Evolutionary conservation across 192 early-diverging fungal genomes (phyloP).

Genomic region (Mortierella claussenii): DNA sequence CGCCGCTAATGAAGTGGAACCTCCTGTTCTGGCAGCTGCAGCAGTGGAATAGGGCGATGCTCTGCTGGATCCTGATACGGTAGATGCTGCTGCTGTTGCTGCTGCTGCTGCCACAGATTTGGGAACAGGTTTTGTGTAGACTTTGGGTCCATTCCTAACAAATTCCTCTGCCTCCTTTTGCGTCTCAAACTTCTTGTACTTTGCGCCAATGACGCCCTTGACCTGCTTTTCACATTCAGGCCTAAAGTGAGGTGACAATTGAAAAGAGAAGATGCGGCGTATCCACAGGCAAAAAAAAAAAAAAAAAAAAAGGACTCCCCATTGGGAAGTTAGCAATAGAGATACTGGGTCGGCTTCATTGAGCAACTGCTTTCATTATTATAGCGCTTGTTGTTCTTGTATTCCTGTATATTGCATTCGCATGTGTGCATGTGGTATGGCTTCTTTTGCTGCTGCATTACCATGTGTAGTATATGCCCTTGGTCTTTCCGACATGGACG

Average conservation of each 20-base stretch:
- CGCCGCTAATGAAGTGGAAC: neutral
- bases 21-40: too few species aligned
- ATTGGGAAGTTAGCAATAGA: too few species aligned
- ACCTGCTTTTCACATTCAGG: constrained; percentile 70
- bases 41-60: constrained; percentile 6
- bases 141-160: constrained; percentile 37
- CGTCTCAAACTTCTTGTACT: constrained; percentile 71
- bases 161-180: constrained; percentile 65
- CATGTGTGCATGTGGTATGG: too few species aligned
- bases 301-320: neutral
- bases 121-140: constrained; percentile 14
- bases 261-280: too few species aligned
- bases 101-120: too few species aligned
- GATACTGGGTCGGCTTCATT: neutral
- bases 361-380: neutral
- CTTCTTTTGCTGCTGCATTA: too few species aligned
- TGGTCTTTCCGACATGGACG: constrained; percentile 54
- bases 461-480: constrained; percentile 59
- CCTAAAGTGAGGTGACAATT: too few species aligned
- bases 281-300: too few species aligned
- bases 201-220: constrained; percentile 61
- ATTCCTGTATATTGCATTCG: neutral
- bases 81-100: too few species aligned
- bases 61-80: neutral
- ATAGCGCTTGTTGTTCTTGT: neutral